Evolutionary conservation across 257 asterid species (phyloP).

Genomic region (Marsdenia floribunda): DNA sequence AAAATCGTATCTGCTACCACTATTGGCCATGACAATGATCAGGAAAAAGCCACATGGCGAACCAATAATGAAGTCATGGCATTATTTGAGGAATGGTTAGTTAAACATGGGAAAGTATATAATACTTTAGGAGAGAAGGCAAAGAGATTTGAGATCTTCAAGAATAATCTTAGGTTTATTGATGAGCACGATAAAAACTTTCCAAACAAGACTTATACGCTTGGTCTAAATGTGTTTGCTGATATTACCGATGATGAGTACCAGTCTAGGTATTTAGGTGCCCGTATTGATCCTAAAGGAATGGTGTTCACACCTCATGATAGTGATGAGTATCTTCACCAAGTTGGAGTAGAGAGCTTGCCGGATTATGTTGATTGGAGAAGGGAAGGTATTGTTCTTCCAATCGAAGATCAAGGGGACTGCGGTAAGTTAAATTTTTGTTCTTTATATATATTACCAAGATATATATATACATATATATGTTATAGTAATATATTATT

Average conservation of each 20-base stretch:
- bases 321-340: constrained; percentile 41
- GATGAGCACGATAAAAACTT: constrained; percentile 50
- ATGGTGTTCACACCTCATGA: not conserved
- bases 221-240: constrained; percentile 72
- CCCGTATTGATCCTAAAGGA: constrained; percentile 30
- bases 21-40: too few species aligned
- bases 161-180: constrained; percentile 58
- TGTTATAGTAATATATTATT: too few species aligned
- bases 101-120: constrained; percentile 50
- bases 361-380: constrained; percentile 88
- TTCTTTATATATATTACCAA: too few species aligned
- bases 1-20: constrained; percentile 41
- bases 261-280: constrained; percentile 42
- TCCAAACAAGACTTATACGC: constrained; percentile 39
- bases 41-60: too few species aligned
- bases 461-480: not conserved
- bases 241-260: constrained; percentile 68
- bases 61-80: constrained; percentile 44
- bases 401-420: constrained; percentile 64
- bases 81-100: constrained; percentile 64
- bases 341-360: constrained; percentile 38
- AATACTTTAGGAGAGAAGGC: constrained; percentile 66
- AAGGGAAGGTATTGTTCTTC: constrained; percentile 54
- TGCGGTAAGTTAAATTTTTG: constrained; percentile 42
- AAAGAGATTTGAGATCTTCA: constrained; percentile 58